These are phyloP conservation scores for Coix lacrymajobi DNA, from an alignment of 176 grass and related monocot species.

Conservation along the genomic window DNA sequence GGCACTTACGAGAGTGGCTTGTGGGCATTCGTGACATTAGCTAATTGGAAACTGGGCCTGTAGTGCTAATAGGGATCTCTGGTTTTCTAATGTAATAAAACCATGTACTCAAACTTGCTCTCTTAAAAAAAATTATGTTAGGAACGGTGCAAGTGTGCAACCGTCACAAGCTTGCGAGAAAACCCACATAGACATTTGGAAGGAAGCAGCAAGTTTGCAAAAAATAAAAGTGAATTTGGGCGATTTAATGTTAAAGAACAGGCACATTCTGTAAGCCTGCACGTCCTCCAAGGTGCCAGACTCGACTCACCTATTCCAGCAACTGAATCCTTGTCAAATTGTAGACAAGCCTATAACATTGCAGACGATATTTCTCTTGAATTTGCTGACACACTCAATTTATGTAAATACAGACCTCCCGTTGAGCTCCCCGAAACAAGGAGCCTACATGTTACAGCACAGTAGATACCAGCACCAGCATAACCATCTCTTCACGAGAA, in stretches of 20 bases:
- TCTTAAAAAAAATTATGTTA: not conserved
- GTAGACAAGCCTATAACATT: not conserved
- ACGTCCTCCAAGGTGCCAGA: not conserved
- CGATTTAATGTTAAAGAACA: not conserved
- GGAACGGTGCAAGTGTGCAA: too few species aligned
- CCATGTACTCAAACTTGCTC: not conserved
- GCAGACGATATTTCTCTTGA: not conserved
- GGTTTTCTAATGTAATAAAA: too few species aligned
- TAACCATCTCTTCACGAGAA: slow-evolving; percentile 9
- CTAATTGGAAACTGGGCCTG: not conserved
- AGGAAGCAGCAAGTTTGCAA: not conserved
- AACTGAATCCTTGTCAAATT: not conserved
- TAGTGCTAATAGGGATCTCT: too few species aligned
- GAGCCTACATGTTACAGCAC: slow-evolving; percentile 29
- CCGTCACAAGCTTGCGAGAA: not conserved
- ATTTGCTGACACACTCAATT: not conserved
- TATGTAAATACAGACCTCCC: slow-evolving; percentile 5
- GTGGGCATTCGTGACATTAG: not conserved
- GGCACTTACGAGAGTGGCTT: not conserved
- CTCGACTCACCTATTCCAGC: not conserved
- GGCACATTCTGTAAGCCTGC: not conserved
- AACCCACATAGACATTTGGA: not conserved
- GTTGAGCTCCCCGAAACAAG: slow-evolving; percentile 1
- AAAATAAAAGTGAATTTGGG: not conserved
- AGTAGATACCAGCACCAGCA: not conserved